Base-by-base conservation (phyloP, 225 moss, liverwort and hornwort species). In the Bryum argenteum region DNA sequence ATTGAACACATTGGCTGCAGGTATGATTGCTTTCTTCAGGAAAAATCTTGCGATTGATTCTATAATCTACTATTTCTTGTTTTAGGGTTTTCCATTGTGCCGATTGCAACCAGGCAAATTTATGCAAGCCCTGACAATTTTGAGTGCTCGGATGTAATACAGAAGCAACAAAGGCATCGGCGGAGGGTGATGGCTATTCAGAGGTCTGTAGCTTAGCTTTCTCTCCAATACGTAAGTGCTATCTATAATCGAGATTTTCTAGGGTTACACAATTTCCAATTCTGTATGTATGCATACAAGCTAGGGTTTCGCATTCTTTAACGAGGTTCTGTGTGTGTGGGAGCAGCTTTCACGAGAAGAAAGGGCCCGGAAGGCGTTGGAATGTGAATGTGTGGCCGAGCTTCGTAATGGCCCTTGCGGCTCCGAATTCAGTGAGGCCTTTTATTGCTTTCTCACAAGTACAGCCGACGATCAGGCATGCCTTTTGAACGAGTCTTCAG, bases 371-470 rank as follows among this genome's bases (percentile, higher is more conserved):
- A 78, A 69, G 83, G 91, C 93, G 14, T 72, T 93, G 66, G 87
- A 87, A 61, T 93, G 93, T 69, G 89, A 91, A 20, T 93, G 93
- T 39, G 85, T 93, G 76, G 81, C 91, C 63, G 89, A 93, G 24
- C 89, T 93, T 63, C 88, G 88, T 20, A 73, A 80, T 58, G 91
- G 93, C 38, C 85, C 91, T 43, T 93, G 93, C 66, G 91, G 93
- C 54, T 58, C 40, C 45, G 79, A 93, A 71, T 89, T 93, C 54
- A 82, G 81, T 70, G 81, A 72, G 45, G 93, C 93, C 40, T 93
- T 93, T 76, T 73, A 75, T 71, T 93, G 93, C 82, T 93, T 85
- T 47, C 79, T 91, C 54, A 91, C 85, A 71, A 93, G 93, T 61
- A 74, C 83, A 70, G 75, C 80, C 71, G 82, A 78, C 45, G 91